Evolutionary conservation across 139 green algal species (phyloP).

Genomic region (Chlamydomonas sp.): DNA sequence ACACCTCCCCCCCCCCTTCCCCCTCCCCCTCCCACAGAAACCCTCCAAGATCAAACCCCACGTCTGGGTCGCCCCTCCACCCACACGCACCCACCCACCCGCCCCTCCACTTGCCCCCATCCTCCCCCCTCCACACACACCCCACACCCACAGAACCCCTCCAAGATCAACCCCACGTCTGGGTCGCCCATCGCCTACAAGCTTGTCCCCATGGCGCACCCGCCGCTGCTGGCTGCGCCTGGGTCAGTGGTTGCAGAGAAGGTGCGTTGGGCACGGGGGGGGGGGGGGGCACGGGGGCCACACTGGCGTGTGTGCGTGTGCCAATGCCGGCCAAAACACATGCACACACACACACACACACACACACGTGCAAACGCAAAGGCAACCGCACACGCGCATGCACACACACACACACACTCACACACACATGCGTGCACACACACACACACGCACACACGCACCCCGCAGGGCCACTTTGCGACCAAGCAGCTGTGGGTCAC

Average conservation of each 20-base stretch:
- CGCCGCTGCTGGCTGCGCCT: conserved; percentile 32
- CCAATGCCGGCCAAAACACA: no score
- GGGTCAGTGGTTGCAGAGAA: conserved; percentile 33
- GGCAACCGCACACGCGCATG: no score
- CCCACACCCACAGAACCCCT: no score
- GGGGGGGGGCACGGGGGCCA: no score
- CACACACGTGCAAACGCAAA: no score
- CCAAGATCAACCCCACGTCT: conserved; percentile 21
- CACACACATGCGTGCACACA: background rate
- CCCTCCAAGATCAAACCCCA: no score
- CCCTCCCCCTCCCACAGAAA: background rate
- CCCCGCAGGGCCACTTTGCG: conserved; percentile 64
- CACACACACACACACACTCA: no score
- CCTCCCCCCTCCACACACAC: background rate
- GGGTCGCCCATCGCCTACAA: conserved; percentile 41
- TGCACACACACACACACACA: conserved; percentile 1
- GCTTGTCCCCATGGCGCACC: conserved; percentile 42
- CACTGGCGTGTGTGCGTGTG: no score
- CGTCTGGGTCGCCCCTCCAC: background rate
- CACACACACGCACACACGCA: background rate
- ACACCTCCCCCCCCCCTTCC: background rate
- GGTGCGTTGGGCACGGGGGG: no score
- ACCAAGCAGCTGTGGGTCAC: conserved; percentile 67
- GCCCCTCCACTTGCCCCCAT: background rate
- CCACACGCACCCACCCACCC: background rate